Percentiles rank a stretch among this genome's conserved stretches.
phyloP scores from a whole-genome alignment of 2,329 filamentous ascomycete species.

The Curvularia eragrostidis region DNA sequence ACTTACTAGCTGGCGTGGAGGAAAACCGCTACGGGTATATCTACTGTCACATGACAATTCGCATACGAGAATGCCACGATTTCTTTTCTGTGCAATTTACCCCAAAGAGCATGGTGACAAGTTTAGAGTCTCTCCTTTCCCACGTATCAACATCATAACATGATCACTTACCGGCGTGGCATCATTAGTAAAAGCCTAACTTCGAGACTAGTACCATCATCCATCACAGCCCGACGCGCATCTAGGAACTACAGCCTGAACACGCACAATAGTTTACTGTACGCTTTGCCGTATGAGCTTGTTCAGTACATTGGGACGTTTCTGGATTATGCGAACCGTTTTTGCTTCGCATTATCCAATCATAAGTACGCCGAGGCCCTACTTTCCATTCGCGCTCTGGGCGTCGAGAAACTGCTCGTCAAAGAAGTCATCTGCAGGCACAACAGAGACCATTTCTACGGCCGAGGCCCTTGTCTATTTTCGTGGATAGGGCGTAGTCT shows the following conservation, averaged over 20 bases:
- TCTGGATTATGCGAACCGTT: not conserved
- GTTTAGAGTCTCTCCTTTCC: not conserved
- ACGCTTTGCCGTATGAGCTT: conserved; percentile 5
- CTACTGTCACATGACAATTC: no score
- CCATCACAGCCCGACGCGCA: not conserved
- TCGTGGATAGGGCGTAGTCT: not conserved
- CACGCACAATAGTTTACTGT: not conserved
- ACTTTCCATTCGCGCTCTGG: no score
- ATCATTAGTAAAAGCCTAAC: not conserved
- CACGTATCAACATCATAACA: not conserved
- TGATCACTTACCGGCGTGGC: not conserved
- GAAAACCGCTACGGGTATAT: no score
- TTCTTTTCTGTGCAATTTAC: not conserved
- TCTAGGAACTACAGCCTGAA: not conserved
- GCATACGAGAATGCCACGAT: not conserved
- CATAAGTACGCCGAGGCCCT: conserved; percentile 3
- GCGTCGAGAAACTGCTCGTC: not conserved
- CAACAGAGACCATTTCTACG: conserved; percentile 3
- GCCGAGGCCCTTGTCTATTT: not conserved
- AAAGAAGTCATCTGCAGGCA: not conserved
- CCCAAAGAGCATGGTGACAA: not conserved
- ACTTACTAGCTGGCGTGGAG: no score
- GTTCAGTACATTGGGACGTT: not conserved
- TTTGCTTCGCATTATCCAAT: conserved; percentile 4
- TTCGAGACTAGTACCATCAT: not conserved